Base-by-base conservation (phyloP, 2,329 filamentous ascomycete genomes). In the Claviceps cyperi region DNA sequence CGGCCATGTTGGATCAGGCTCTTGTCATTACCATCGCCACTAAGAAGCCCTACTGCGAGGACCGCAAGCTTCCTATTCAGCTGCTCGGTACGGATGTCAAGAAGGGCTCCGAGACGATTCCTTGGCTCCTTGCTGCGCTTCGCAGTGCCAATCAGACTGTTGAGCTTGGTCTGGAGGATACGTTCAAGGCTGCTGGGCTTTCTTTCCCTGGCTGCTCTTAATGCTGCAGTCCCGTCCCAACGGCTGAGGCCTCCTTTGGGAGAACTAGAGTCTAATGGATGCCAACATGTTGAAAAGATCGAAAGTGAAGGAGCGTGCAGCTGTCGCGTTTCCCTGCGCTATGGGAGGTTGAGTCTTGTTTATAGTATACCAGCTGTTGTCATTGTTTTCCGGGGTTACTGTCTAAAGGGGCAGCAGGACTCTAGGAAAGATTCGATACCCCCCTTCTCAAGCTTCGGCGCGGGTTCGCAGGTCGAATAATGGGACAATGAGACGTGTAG, bases 111-210 rank as follows among this genome's bases (percentile, higher is more conserved):
- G 59, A 78, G 59, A 62, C 69, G 44, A 64, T 84, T 48, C 60
- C 64, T 38, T 83, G 82, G 64, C 80, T 77, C 53, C 67, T 72
- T 52, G 66, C 73, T 17, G 76, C 78, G 21, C 71, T 84, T 24
- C 67, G 65, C 52, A 65, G 69, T 43, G 69, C 66, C 52, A 74
- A 74, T 53, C 68, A 76, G 60, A 72, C 69, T 41, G 62, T 81
- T 46, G 59, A 70, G 24, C 70, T 84, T 54, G 65, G 80, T 55
- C 69, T 80, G 44, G 68, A 66, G 38, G 55, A 61, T 14, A 71
- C 74, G 9, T 59, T 78, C 43, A 58, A 65, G 46, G 46, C 46
- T 39, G 38, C 32, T 5, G 51, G 51, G 38, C 17, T 53, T 17
- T 14, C 32, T 37, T 51, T 51, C 46, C 50, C 50, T 5, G 50